Evolutionary conservation across 352 stramenopile genomes (phyloP), one percentile per base, ranked within the genome.

Genomic region (Globisporangium spinosum): DNA sequence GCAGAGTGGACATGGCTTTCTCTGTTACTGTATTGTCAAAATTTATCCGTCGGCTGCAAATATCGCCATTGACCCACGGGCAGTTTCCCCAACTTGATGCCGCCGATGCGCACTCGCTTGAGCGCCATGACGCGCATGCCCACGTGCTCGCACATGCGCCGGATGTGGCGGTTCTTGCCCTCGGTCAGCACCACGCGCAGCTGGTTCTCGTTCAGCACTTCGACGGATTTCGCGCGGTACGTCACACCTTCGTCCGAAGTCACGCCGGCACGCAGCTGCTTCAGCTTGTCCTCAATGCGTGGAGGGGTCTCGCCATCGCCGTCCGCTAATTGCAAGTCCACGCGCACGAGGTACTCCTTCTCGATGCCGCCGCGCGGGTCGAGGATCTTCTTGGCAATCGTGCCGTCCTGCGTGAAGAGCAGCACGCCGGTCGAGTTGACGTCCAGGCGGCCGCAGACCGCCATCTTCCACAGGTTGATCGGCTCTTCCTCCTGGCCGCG

Each of bases 91-190:
- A 98, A 74, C 38, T 85, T 90, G 62, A 98, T 91, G n/a, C 78
- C 80, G 63, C 90, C 91, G 70, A 98, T 98, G 25, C 85, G 77
- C 23, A 98, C 83, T 56, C 96, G 85, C 75, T 98, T 96, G 20
- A 99, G 84, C 59, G 80, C 80, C n/a, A 94, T 72, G 6, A 98
- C 96, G 38, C 78, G 58, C 66, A 98, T 84, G 32, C 93, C 94
- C 0, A 99, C 76, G 32, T 93, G 82, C 56, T 97, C 89, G 70
- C 96, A 97, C 97, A 99, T 99, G 75, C 87, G 94, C 10, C 97
- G 94, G 75, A 99, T 98, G 78, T 99, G 97, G 67, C 95, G 89
- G 75, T 99, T 97, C 62, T 98, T 90, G 58, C 97, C 97, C 77
- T 99, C 95, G 7, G 87, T 92, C n/a, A 99, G 77, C 43, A 97